Percentiles rank a stretch among this genome's conserved stretches.
Evolutionary conservation across 2,329 filamentous ascomycete genomes (phyloP).

Genomic region (Aspergillus neoniger): DNA sequence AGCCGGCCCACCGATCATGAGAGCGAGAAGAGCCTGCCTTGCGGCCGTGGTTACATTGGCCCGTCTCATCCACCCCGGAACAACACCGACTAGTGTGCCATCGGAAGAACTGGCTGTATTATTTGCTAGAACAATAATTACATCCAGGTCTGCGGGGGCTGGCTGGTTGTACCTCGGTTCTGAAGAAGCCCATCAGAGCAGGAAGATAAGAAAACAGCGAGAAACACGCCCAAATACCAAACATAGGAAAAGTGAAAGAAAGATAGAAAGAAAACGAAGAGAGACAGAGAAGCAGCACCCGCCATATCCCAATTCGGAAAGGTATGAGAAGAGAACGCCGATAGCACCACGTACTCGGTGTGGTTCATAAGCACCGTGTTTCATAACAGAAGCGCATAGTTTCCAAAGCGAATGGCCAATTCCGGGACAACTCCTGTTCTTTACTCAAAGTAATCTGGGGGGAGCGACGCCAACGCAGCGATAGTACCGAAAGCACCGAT

Average conservation of each 20-base stretch:
- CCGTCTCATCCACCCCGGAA: not conserved
- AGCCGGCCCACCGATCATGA: not conserved
- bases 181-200: not conserved
- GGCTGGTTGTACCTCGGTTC: not conserved
- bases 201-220: not conserved
- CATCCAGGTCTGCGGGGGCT: not conserved
- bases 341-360: slow-evolving; percentile 2
- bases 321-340: slow-evolving; percentile 7
- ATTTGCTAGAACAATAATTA: slow-evolving; percentile 6
- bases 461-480: slow-evolving; percentile 44
- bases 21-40: not conserved
- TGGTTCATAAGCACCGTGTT: not conserved
- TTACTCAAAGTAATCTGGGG: slow-evolving; percentile 45
- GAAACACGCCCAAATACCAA: not conserved
- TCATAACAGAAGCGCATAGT: not conserved
- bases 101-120: slow-evolving; percentile 1
- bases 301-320: not conserved
- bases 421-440: not conserved
- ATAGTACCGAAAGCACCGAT: slow-evolving; percentile 47
- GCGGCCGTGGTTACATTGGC: not conserved
- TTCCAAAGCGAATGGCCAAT: slow-evolving; percentile 10
- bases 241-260: not conserved
- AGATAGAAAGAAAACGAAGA: slow-evolving; percentile 4
- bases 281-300: not conserved
- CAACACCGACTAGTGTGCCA: not conserved